phyloP scores from a whole-genome alignment of 1,284 basidiomycete species.

The Leccinum angustisporum region DNA sequence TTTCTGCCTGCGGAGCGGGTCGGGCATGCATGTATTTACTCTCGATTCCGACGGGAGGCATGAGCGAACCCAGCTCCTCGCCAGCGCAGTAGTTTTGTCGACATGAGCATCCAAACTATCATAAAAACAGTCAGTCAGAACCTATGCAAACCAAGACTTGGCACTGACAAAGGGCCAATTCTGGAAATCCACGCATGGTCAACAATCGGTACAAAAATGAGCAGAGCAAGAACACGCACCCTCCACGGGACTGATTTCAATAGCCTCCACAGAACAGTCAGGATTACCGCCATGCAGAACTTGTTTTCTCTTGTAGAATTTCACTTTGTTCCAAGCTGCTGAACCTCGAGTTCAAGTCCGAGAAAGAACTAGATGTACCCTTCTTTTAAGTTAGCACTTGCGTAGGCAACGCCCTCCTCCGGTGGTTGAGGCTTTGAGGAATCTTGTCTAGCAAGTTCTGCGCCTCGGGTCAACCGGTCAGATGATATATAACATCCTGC shows the following conservation, averaged over 20 bases:
- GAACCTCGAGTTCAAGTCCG: background rate
- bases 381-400: conserved; percentile 77
- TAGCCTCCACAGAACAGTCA: conserved; percentile 48
- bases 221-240: conserved; percentile 40
- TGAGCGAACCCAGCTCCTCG: conserved; percentile 46
- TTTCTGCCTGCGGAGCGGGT: conserved; percentile 9
- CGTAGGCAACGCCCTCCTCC: conserved; percentile 68
- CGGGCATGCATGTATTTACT: conserved; percentile 32
- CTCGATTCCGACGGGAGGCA: conserved; percentile 43
- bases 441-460: conserved; percentile 60
- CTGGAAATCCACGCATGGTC: conserved; percentile 31
- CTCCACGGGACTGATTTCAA: conserved; percentile 68
- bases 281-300: conserved; percentile 50
- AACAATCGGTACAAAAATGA: background rate
- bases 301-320: conserved; percentile 72
- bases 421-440: conserved; percentile 57
- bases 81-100: conserved; percentile 47
- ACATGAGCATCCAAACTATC: conserved; percentile 70
- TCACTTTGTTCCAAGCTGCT: conserved; percentile 45
- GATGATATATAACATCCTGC: conserved; percentile 61
- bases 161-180: conserved; percentile 58
- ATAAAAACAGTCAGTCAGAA: conserved; percentile 4
- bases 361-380: conserved; percentile 33
- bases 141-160: background rate
- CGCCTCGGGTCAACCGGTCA: conserved; percentile 49